Base-by-base conservation (phyloP, 805 yeast genomes). In the Martiniozyma abietophila region DNA sequence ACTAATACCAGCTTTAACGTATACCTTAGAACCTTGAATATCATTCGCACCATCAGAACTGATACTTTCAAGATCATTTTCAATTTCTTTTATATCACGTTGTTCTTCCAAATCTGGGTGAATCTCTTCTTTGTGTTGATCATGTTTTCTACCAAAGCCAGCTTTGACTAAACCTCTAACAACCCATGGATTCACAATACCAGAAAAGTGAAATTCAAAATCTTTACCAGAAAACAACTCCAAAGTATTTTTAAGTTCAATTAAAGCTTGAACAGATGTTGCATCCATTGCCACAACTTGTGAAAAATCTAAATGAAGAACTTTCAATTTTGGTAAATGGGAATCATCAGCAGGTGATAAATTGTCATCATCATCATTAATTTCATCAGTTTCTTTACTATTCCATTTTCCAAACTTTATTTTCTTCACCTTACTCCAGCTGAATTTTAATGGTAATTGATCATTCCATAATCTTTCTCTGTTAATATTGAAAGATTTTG, bases 141-240 rank as follows among this genome's bases (percentile, higher is more conserved):
- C 27, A 6, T n/a, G 7, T 12, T 42, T 36, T 23, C 46, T 43
- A 31, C 95, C 94, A 59, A 84, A 84, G 2, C 92, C 94, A 41
- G 76, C 77, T 44, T 74, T 71, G 30, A 80, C 53, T 45, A 86
- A 67, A 6, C 80, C 80, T 48, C 88, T 70, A 50, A 82, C 74
- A 35, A 82, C 71, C 96, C 96, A 88, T 8, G 88, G 86, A 35
- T 81, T 76, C 31, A 80, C 58, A 23, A 86, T 73, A 16, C 95
- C 94, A 8, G 82, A 73, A 57, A 86, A 85, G 58, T 86, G 96
- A 61, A 78, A 79, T 58, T 88, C 95, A 36, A 85, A 86, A 45
- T 80, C 86, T 38, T 80, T 66, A 51, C 81, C 85, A 8, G 94
- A 80, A 49, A 81, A 84, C 38, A 63, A 68, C 55, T 75, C 74